These are phyloP conservation scores for Picea abies DNA, from an alignment of 83 land plant species.

Conservation along the genomic window DNA sequence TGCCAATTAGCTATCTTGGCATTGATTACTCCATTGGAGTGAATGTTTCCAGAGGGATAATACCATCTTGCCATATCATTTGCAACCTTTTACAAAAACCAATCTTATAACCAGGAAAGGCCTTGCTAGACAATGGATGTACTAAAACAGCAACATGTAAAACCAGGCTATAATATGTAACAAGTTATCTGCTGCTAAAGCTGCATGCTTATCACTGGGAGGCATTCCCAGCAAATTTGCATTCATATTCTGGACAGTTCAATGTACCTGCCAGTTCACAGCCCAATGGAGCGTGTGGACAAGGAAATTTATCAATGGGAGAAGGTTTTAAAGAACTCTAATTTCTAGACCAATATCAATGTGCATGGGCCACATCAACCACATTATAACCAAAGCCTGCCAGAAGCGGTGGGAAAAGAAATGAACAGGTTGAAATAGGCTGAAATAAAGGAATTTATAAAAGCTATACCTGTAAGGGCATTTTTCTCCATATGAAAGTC, in stretches of 20 bases:
- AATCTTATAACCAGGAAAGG: not conserved
- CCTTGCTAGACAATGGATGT: not conserved
- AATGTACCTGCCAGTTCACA: not conserved
- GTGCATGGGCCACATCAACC: not conserved
- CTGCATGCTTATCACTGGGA: not conserved
- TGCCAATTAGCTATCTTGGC: not conserved
- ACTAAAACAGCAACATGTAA: not conserved
- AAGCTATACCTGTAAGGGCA: constrained; percentile 22
- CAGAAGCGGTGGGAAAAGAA: constrained; percentile 10
- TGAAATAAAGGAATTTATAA: constrained; percentile 14
- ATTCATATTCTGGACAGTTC: not conserved
- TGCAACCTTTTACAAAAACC: not conserved
- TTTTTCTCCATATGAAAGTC: constrained; percentile 38
- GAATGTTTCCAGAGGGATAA: not conserved
- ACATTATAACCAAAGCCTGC: constrained; percentile 2
- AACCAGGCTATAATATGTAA: not conserved
- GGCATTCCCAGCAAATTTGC: not conserved
- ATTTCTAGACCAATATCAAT: not conserved
- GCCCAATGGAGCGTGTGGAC: not conserved
- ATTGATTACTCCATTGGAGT: not conserved
- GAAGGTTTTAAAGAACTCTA: not conserved
- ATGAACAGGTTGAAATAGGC: constrained; percentile 16
- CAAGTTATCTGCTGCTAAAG: not conserved
- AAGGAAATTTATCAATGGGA: not conserved
- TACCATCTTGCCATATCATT: not conserved